phyloP scores from a whole-genome alignment of 1,139 yeast species.

The Kluyveromyces sp. region DNA sequence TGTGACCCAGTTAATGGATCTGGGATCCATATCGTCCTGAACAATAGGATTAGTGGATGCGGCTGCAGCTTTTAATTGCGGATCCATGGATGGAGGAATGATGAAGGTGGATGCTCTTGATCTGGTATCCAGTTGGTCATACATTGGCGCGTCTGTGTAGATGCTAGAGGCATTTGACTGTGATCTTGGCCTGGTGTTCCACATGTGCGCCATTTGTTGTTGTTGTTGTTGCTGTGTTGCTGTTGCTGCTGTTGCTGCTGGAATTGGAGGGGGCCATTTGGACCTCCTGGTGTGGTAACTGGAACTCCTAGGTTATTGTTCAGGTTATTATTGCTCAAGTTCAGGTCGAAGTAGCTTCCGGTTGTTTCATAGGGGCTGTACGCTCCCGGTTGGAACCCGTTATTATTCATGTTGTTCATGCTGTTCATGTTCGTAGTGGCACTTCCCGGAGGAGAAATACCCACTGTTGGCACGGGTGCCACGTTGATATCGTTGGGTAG shows the following conservation, averaged over 20 bases:
- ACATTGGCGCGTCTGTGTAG: slow-evolving; percentile 22
- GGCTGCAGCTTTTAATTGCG: slow-evolving; percentile 11
- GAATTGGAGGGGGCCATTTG: not conserved
- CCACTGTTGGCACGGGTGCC: slow-evolving; percentile 3
- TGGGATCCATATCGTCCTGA: slow-evolving; percentile 49
- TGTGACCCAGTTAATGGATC: slow-evolving; percentile 44
- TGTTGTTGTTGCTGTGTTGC: not conserved
- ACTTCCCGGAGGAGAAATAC: slow-evolving; percentile 7
- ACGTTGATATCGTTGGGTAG: slow-evolving; percentile 10
- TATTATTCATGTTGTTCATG: not conserved
- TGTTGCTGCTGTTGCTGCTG: slow-evolving; percentile 1
- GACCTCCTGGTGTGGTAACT: slow-evolving; percentile 2
- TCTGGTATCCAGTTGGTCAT: slow-evolving; percentile 22
- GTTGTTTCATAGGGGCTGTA: not conserved
- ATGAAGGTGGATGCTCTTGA: slow-evolving; percentile 38
- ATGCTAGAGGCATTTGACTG: slow-evolving; percentile 27
- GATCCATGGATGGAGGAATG: slow-evolving; percentile 11
- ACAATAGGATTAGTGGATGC: slow-evolving; percentile 34
- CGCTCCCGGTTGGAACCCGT: not conserved
- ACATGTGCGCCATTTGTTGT: slow-evolving; percentile 5
- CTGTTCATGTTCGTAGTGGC: slow-evolving; percentile 11
- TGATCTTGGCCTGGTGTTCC: slow-evolving; percentile 21
- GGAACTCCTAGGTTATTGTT: slow-evolving; percentile 16
- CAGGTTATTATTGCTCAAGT: slow-evolving; percentile 8
- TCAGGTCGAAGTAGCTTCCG: slow-evolving; percentile 5